A percentile compares a stretch with the other conserved stretches of the same genome.
phyloP scores from a whole-genome alignment of 2,329 filamentous ascomycete genomes.

The Hymenoscyphus fraxineus region DNA sequence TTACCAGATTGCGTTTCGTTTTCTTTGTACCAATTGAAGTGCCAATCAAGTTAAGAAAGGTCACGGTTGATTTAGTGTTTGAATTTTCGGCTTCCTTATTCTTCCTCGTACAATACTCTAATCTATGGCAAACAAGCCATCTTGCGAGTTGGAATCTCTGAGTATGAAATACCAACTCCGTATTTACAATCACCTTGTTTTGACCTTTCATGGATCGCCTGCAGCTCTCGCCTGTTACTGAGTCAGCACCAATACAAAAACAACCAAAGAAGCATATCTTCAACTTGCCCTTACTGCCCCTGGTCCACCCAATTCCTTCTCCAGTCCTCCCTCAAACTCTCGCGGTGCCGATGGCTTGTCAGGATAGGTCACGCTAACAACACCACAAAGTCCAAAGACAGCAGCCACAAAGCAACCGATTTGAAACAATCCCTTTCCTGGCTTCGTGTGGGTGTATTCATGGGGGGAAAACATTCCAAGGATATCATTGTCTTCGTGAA shows the following conservation, averaged over 20 bases:
- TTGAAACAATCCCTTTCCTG: slow-evolving; percentile 66
- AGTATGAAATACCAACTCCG: slow-evolving; percentile 11
- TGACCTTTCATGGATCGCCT: slow-evolving; percentile 42
- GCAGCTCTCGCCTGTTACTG: slow-evolving; percentile 48
- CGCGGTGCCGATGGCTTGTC: slow-evolving; percentile 67
- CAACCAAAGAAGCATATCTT: not conserved
- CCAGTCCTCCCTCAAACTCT: slow-evolving; percentile 68
- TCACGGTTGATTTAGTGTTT: not conserved
- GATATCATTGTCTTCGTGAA: slow-evolving; percentile 94
- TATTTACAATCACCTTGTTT: slow-evolving; percentile 35
- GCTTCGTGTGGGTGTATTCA: slow-evolving; percentile 78
- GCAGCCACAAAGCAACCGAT: slow-evolving; percentile 62
- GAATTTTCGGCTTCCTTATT: not conserved
- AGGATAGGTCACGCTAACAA: slow-evolving; percentile 67
- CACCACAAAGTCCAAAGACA: slow-evolving; percentile 62
- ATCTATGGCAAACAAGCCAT: not conserved
- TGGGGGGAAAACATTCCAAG: slow-evolving; percentile 85
- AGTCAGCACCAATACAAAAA: slow-evolving; percentile 11
- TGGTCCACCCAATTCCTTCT: slow-evolving; percentile 70
- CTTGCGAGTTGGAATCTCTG: slow-evolving; percentile 1
- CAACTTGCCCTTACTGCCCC: slow-evolving; percentile 61
- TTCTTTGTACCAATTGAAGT: too few species aligned
- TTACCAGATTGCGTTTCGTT: too few species aligned
- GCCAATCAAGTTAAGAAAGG: too few species aligned
- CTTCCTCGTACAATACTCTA: not conserved